phyloP scores from a whole-genome alignment of 129 eudicot genomes.

The Scalesia atractyloides region DNA sequence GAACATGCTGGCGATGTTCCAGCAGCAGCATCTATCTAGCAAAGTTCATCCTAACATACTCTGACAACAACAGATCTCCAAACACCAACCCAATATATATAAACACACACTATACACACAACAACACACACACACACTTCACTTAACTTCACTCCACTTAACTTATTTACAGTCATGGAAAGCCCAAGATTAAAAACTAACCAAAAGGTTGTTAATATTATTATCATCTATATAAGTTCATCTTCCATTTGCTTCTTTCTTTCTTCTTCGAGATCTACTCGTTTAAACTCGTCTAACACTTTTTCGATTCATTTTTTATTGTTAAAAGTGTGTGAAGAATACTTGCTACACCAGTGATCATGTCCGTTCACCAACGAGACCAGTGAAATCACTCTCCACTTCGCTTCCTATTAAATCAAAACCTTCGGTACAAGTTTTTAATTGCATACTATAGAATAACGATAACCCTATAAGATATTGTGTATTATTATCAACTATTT shows the following conservation, averaged over 20 bases:
- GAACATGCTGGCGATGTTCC: constrained; percentile 60
- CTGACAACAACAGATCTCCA: constrained; percentile 57
- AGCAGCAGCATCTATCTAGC: constrained; percentile 37
- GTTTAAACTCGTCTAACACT: background rate
- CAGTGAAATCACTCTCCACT: constrained; percentile 32
- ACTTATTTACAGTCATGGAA: constrained; percentile 49
- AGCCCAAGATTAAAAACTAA: constrained; percentile 54
- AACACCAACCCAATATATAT: constrained; percentile 9
- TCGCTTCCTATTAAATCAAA: constrained; percentile 30
- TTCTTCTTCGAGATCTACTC: background rate
- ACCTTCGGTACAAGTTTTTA: constrained; percentile 37
- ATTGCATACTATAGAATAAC: background rate
- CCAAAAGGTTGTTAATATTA: constrained; percentile 46
- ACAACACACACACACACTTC: constrained; percentile 23
- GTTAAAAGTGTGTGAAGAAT: constrained; percentile 41
- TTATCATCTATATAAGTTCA: constrained; percentile 6
- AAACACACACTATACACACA: constrained; percentile 29
- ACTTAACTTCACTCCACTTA: constrained; percentile 39
- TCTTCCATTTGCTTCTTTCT: background rate
- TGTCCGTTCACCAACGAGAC: constrained; percentile 45
- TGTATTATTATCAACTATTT: no score
- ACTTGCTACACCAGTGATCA: constrained; percentile 38
- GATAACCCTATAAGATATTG: no score
- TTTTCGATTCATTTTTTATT: background rate
- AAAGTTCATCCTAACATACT: constrained; percentile 31